Evolutionary conservation across 176 grass and related monocot genomes (phyloP).

Genomic region (Avena eriantha): DNA sequence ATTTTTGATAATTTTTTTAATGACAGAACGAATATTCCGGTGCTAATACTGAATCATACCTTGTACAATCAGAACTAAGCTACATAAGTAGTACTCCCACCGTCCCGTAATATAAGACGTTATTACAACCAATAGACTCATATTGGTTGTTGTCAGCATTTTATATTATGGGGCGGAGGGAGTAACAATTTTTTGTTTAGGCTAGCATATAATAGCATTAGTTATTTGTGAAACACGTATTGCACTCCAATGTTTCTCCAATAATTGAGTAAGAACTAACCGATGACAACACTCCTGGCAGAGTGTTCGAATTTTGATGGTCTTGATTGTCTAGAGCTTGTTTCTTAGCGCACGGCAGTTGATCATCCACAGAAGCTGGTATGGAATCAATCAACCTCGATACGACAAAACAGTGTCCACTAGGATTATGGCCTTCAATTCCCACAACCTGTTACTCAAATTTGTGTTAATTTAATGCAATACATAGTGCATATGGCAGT

Average conservation of each 20-base stretch:
- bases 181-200: not conserved
- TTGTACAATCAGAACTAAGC: not conserved
- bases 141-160: too few species aligned
- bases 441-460: constrained; percentile 71
- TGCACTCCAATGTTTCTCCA: constrained; percentile 6
- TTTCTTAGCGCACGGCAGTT: constrained; percentile 78
- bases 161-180: too few species aligned
- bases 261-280: constrained; percentile 54
- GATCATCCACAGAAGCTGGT: constrained; percentile 53
- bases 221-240: constrained; percentile 5
- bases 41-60: not conserved
- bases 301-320: constrained; percentile 48
- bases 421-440: constrained; percentile 91
- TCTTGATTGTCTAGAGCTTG: constrained; percentile 56
- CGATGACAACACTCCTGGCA: constrained; percentile 57
- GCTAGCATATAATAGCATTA: not conserved
- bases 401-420: constrained; percentile 84
- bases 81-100: not conserved
- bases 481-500: constrained; percentile 21
- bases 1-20: not conserved
- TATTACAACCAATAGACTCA: too few species aligned
- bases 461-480: constrained; percentile 36
- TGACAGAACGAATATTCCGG: not conserved
- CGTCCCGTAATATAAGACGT: too few species aligned
- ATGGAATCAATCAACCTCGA: constrained; percentile 80